phyloP scores from a whole-genome alignment of 495 filamentous ascomycete species.

The Penicillium steckii region DNA sequence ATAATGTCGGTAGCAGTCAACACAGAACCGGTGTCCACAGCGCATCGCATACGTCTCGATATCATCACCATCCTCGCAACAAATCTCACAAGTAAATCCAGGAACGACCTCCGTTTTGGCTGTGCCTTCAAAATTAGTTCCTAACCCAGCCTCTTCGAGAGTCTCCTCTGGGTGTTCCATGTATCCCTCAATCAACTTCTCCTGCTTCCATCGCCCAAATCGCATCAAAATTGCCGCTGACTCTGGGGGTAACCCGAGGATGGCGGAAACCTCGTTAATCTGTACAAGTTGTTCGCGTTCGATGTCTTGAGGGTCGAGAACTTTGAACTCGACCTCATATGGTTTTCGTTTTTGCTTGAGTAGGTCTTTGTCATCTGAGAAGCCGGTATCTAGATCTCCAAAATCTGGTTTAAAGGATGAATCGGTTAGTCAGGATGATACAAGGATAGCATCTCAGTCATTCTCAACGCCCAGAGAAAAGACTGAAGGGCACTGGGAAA shows the following conservation, averaged over 20 bases:
- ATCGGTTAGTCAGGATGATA: background rate
- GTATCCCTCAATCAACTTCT: conserved; percentile 88
- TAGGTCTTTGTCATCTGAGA: conserved; percentile 74
- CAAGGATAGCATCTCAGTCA: conserved; percentile 1
- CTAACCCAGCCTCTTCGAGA: conserved; percentile 83
- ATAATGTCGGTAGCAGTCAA: conserved; percentile 90
- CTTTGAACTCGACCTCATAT: conserved; percentile 83
- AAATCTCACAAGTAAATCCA: conserved; percentile 91
- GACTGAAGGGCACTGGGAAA: background rate
- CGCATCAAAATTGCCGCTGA: conserved; percentile 85
- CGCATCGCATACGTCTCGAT: conserved; percentile 93
- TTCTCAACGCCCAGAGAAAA: background rate
- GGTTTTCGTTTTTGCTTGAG: conserved; percentile 65
- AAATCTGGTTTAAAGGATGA: conserved; percentile 50
- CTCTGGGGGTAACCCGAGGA: conserved; percentile 83
- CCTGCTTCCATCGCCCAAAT: conserved; percentile 91
- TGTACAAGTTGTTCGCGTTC: conserved; percentile 78
- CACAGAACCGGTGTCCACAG: conserved; percentile 94
- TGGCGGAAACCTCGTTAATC: conserved; percentile 82
- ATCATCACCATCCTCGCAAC: conserved; percentile 81
- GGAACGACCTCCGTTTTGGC: conserved; percentile 67
- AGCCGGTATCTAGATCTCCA: conserved; percentile 73
- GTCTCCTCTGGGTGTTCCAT: conserved; percentile 80
- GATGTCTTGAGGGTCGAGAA: conserved; percentile 76
- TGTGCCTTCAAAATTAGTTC: conserved; percentile 56